Base-by-base conservation (phyloP, 345 rosid genomes). In the Clausena lansium region DNA sequence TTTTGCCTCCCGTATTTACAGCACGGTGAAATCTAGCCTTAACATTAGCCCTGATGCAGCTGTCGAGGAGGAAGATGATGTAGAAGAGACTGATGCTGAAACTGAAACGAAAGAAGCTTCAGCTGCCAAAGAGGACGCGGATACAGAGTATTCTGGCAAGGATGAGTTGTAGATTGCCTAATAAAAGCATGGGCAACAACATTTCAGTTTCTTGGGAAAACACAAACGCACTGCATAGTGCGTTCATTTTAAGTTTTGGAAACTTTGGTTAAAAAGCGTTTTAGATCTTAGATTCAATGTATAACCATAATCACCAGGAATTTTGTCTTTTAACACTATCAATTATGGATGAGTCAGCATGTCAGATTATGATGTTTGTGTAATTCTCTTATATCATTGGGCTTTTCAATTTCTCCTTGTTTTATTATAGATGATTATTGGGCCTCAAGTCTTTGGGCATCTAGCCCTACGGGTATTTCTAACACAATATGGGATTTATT, bases 1-100 rank as follows among this genome's bases (percentile, higher is more conserved):
- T 75, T 96, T 96, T 50, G 98, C 99, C 13, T 91, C 89, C 30
- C 86, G 90, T 24, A 92, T 94, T 71, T 94, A 94, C 79, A 80
- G 81, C 87, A 88, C 98, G 0, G 95, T 96, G 73, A 94, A 91
- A 81, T 83, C 94, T 10, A 81, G 95, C 80, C 87, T 96, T 24
- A 82, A 83, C 80, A 89, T 96, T 77, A 91, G 88, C 73, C 93
- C 90, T 6, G 98, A 96, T 77, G 98, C 94, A 0, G 80, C 83
- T 24, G 87, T 88, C 3, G 99, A 94, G 66, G 97, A 93, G 83
- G 98, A 95, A 22, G 93, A 85, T 0, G 94, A 89, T 72, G 87
- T 72, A 13, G 95, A 88, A 81, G 98, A 94, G 77, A 65, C 76
- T 1, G 92, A 88, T 73, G 77, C 67, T 0, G 89, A 86, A 77